Conservation (phyloP, 371 early-diverging fungal species). For the Apophysomyces sp. region DNA sequence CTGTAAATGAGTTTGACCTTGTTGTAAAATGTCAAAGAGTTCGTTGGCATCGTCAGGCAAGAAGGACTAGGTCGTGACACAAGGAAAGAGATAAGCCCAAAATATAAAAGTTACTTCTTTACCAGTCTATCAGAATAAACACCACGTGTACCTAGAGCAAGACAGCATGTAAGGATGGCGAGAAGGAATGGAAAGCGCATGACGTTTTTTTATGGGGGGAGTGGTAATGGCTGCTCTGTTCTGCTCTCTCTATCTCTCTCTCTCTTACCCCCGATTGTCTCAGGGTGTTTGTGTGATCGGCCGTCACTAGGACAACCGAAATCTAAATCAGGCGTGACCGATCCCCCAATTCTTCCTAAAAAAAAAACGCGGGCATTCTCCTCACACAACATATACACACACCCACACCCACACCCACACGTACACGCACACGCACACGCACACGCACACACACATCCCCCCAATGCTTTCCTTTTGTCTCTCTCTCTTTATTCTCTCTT, state of each 20-base stretch:
- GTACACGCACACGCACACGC: background rate
- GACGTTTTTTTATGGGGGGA: background rate
- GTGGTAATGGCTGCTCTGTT: too few species aligned
- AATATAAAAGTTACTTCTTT: background rate
- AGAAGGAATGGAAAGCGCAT: background rate
- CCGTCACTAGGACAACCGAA: too few species aligned
- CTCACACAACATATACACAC: background rate
- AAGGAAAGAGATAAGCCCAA: background rate
- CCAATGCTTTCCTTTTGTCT: background rate
- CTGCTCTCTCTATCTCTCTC: too few species aligned
- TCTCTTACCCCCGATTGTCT: too few species aligned
- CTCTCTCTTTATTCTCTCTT: background rate
- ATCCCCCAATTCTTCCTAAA: too few species aligned
- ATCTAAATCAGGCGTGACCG: too few species aligned
- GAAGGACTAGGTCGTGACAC: background rate
- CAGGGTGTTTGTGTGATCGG: too few species aligned
- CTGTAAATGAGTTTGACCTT: slow-evolving; percentile 27
- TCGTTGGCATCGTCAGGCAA: slow-evolving; percentile 17
- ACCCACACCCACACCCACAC: background rate
- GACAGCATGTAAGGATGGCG: background rate
- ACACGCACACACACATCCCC: background rate
- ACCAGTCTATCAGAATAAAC: background rate
- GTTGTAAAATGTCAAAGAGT: slow-evolving; percentile 22
- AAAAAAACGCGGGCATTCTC: background rate
- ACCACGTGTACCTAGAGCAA: background rate